phyloP scores from a whole-genome alignment of 768 basidiomycete species.

The Astraeus odoratus region DNA sequence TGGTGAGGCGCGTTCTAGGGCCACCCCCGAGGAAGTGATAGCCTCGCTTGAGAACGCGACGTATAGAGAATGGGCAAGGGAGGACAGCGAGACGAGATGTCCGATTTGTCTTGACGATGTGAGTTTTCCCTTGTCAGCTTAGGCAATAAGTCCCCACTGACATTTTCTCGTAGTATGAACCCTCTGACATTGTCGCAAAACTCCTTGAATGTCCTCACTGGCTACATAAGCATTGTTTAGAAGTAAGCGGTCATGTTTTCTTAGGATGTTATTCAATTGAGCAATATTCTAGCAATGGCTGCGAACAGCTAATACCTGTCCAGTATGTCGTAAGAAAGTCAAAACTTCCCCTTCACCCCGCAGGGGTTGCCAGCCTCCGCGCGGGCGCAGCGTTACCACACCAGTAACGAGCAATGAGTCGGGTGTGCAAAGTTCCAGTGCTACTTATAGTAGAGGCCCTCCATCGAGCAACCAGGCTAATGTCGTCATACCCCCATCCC shows the following conservation, averaged over 20 bases:
- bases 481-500: background rate
- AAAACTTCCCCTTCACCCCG: slow-evolving; percentile 15
- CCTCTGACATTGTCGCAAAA: slow-evolving; percentile 56
- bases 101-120: slow-evolving; percentile 86
- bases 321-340: slow-evolving; percentile 70
- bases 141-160: background rate
- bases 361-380: slow-evolving; percentile 9
- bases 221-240: slow-evolving; percentile 70
- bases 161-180: slow-evolving; percentile 45
- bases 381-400: background rate
- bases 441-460: slow-evolving; percentile 4
- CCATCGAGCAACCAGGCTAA: slow-evolving; percentile 6
- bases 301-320: slow-evolving; percentile 66
- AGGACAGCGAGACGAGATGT: slow-evolving; percentile 66
- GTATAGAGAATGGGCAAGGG: slow-evolving; percentile 63
- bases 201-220: slow-evolving; percentile 71
- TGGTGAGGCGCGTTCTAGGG: slow-evolving; percentile 63
- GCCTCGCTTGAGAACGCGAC: slow-evolving; percentile 49
- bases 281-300: slow-evolving; percentile 66
- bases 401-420: slow-evolving; percentile 9
- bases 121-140: slow-evolving; percentile 22
- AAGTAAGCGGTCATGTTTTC: slow-evolving; percentile 36
- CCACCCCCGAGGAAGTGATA: slow-evolving; percentile 57
- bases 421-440: background rate
- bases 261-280: slow-evolving; percentile 3